Evolutionary conservation across 2,329 filamentous ascomycete species (phyloP), one percentile per base, ranked within the genome.

Genomic region (Monilinia fructigena): DNA sequence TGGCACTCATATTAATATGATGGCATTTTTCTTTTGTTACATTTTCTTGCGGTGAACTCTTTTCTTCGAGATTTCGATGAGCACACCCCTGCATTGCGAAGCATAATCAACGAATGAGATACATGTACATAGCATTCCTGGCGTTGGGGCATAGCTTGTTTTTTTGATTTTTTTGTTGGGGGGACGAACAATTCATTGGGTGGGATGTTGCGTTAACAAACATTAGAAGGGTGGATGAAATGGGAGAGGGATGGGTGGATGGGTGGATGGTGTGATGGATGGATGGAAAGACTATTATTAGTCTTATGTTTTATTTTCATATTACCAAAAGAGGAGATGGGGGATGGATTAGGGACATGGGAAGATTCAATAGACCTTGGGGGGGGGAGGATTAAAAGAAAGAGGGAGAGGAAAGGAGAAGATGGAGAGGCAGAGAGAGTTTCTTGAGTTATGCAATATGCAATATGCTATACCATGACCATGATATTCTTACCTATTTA

Each of bases 51-150:
- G 28, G 26, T 16, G 28, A n/a, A 5, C 8, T 31, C 47, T 59
- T 48, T 59, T n/a, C 31, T 59, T 59, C 56, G 56, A 48, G 4
- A 35, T 55, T 59, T 35, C 56, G 56, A 59, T 59, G 56, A 59
- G 42, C 56, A 47, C 45, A 35, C n/a, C 28, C 14, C 56, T 26
- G 55, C 55, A 47, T 11, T 60, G 56, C 42, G 48, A 59, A 48
- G 42, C 56, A 60, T 60, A 60, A 60, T 60, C 56, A 42, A 60
- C 28, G 20, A 60, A 60, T 38, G 56, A 60, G 56, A 48, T 48
- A 60, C 45, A 60, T 65, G 63, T 65, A 65, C 47, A 65, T 65
- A 65, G 63, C 63, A 65, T 65, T 65, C 35, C 47, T 59, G 63
- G 63, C 54, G 63, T 60, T 59, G 23, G 54, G 55, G 63, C 16